These are phyloP conservation scores for Creolimax fragrantissima DNA, from an alignment of 78 protist genomes.

Conservation along the genomic window DNA sequence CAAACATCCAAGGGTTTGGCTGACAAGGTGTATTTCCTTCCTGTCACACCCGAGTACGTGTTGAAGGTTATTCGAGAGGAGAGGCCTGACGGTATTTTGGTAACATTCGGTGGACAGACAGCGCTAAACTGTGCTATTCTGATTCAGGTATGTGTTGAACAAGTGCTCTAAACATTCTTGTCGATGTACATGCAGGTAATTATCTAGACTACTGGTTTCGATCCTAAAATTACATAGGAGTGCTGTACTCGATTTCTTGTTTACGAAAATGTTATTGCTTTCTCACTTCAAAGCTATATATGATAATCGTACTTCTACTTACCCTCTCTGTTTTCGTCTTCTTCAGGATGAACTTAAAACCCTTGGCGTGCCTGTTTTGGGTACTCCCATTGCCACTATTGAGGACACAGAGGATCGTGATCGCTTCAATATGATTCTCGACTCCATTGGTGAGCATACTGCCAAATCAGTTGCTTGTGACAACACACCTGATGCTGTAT, in stretches of 20 bases:
- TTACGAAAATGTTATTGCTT: too few relatives aligned
- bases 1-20: slow-evolving; percentile 88
- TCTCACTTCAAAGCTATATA: too few relatives aligned
- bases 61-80: slow-evolving; percentile 73
- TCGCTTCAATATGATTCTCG: slow-evolving; percentile 68
- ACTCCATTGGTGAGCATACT: slow-evolving; percentile 68
- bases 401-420: slow-evolving; percentile 90
- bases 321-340: too few relatives aligned
- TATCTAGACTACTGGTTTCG: too few relatives aligned
- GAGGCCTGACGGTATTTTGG: slow-evolving; percentile 86
- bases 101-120: slow-evolving; percentile 93
- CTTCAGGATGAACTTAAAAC: slow-evolving; percentile 27
- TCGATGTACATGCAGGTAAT: too few relatives aligned
- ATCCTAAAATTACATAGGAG: too few relatives aligned
- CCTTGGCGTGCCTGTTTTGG: slow-evolving; percentile 73
- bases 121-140: slow-evolving; percentile 21
- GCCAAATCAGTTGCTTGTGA: slow-evolving; percentile 62
- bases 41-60: slow-evolving; percentile 82
- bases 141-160: too few relatives aligned
- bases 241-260: too few relatives aligned
- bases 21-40: slow-evolving; percentile 81
- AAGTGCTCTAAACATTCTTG: too few relatives aligned
- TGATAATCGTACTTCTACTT: too few relatives aligned
- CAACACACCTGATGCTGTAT: slow-evolving; percentile 53
- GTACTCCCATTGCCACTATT: slow-evolving; percentile 80